A percentile compares a stretch with the other conserved stretches of the same genome.
These are phyloP conservation scores for Salix viminalis DNA, from an alignment of 345 rosid species.

Conservation along the genomic window DNA sequence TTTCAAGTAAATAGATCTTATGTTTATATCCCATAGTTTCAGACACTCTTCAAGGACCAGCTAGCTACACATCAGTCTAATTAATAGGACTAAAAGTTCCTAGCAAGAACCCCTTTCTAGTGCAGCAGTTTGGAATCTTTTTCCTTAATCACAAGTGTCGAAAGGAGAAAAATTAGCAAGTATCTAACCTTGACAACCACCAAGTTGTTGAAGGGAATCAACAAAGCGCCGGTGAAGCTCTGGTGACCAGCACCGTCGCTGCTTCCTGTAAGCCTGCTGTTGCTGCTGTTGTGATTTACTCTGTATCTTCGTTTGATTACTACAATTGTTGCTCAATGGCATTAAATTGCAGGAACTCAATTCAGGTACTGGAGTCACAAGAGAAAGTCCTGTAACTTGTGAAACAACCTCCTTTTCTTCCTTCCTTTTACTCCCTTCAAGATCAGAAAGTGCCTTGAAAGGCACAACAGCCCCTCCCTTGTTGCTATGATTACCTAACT, in stretches of 20 bases:
- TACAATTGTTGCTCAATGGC: conserved; percentile 7
- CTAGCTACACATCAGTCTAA: neutral
- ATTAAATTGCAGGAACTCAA: conserved; percentile 18
- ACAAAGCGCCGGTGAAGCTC: conserved; percentile 69
- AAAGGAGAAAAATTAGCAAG: neutral
- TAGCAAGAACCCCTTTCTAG: neutral
- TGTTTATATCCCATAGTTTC: neutral
- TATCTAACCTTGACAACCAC: conserved; percentile 62
- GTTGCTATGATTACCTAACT: conserved; percentile 22
- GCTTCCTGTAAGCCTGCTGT: conserved; percentile 49
- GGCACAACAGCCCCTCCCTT: conserved; percentile 42
- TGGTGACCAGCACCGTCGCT: conserved; percentile 75
- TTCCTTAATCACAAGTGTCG: neutral
- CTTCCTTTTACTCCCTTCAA: conserved; percentile 8
- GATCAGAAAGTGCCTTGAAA: conserved; percentile 25
- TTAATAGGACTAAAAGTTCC: neutral
- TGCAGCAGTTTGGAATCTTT: neutral
- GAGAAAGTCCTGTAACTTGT: conserved; percentile 34
- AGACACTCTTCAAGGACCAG: neutral
- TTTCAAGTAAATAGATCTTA: neutral
- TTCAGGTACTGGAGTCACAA: conserved; percentile 35
- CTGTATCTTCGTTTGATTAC: conserved; percentile 25
- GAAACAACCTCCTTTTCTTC: conserved; percentile 36
- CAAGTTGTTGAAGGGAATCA: conserved; percentile 64
- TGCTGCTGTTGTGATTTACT: conserved; percentile 21